phyloP scores from a whole-genome alignment of 768 basidiomycete species.

The Mycena amicta region DNA sequence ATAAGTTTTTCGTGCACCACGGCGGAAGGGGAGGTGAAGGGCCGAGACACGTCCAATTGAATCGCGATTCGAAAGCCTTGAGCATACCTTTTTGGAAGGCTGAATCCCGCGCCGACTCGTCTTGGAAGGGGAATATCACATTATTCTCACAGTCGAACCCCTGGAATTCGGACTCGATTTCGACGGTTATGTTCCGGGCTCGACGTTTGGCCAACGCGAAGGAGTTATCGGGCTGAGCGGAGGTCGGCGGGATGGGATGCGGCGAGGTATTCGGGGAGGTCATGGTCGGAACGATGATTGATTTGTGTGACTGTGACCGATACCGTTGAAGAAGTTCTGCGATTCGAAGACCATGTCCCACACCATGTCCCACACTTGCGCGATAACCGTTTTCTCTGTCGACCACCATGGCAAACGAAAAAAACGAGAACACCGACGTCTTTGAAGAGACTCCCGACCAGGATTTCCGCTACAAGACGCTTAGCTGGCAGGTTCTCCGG shows the following conservation, averaged over 20 bases:
- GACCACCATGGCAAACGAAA: not conserved
- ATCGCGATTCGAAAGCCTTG: slow-evolving; percentile 12
- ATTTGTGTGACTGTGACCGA: too few relatives aligned
- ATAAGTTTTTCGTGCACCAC: too few relatives aligned
- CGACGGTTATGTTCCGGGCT: too few relatives aligned
- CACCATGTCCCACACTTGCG: too few relatives aligned
- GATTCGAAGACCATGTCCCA: too few relatives aligned
- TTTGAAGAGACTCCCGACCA: slow-evolving; percentile 46
- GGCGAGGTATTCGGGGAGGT: slow-evolving; percentile 7
- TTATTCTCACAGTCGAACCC: slow-evolving; percentile 32
- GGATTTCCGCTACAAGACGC: slow-evolving; percentile 54
- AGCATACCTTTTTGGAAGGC: slow-evolving; percentile 39
- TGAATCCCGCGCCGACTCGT: slow-evolving; percentile 34
- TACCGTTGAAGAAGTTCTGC: too few relatives aligned
- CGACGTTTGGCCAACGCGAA: slow-evolving; percentile 7
- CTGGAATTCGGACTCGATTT: slow-evolving; percentile 28
- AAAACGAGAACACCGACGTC: slow-evolving; percentile 34
- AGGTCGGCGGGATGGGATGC: slow-evolving; percentile 1
- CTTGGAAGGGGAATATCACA: slow-evolving; percentile 37
- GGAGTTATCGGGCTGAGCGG: not conserved
- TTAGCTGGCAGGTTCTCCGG: slow-evolving; percentile 48
- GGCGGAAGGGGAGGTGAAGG: not conserved
- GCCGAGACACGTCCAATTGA: not conserved
- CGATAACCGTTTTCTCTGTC: not conserved
- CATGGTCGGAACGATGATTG: not conserved